phyloP scores from a whole-genome alignment of 1,284 basidiomycete genomes.

The Tilletia walkeri region DNA sequence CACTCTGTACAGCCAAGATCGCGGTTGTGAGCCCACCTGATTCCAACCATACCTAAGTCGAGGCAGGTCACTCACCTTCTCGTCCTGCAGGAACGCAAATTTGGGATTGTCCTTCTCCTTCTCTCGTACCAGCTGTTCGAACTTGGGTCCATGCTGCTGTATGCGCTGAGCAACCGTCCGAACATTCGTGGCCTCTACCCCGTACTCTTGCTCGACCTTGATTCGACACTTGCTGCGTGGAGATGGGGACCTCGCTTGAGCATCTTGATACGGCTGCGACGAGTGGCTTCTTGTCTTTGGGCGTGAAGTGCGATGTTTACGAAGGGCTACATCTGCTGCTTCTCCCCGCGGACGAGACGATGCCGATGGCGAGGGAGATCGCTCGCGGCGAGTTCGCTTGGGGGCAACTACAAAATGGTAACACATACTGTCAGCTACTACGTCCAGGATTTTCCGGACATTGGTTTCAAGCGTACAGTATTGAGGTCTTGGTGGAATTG shows the following conservation, averaged over 20 bases:
- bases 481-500: slow-evolving; percentile 72
- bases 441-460: background rate
- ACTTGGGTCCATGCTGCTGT: slow-evolving; percentile 73
- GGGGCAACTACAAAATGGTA: slow-evolving; percentile 7
- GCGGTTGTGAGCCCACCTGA: too few relatives aligned
- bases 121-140: slow-evolving; percentile 72
- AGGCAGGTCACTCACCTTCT: slow-evolving; percentile 13
- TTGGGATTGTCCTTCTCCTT: slow-evolving; percentile 74
- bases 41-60: too few relatives aligned
- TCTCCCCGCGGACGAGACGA: background rate
- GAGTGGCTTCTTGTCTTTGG: background rate
- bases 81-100: slow-evolving; percentile 72
- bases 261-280: background rate
- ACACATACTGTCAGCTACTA: background rate
- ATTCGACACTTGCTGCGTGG: background rate
- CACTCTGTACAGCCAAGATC: slow-evolving; percentile 62
- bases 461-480: slow-evolving; percentile 64
- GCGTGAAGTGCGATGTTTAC: slow-evolving; percentile 12
- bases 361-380: slow-evolving; percentile 16
- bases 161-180: slow-evolving; percentile 78
- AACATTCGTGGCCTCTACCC: background rate
- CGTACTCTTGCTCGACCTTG: background rate
- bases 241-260: background rate
- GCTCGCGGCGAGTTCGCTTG: slow-evolving; percentile 13
- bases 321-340: slow-evolving; percentile 2